Evolutionary conservation across 805 yeast species (phyloP), one percentile per base, ranked within the genome.

Genomic region (Cyberlindnera misumaiensis): DNA sequence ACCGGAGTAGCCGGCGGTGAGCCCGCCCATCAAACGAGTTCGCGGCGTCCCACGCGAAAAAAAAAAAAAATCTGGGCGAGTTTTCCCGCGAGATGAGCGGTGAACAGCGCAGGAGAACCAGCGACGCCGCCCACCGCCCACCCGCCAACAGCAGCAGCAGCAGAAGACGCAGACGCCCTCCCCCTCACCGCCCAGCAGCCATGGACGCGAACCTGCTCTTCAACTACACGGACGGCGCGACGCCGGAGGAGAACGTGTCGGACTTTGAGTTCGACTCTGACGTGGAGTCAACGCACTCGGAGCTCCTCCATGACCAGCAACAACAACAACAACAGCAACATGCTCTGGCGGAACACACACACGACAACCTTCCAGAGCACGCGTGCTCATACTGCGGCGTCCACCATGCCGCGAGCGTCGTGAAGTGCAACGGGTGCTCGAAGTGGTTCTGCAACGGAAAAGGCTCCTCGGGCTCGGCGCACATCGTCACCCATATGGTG

Each of bases 361-460:
- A 14, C 13, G 54, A 46, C 13, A 51, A 42, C 9, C 40, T 54
- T 3, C 55, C 73, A 0, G 67, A 64, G 10, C 65, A 70, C 43
- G 72, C 77, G 0, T 73, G 79, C 53, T 60, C 73, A 2, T 88
- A 88, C 59, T 88, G 97, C 63, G 93, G 88, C 2, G 67, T 85
- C 20, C 77, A 76, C 43, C 59, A 74, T 9, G 71, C 86, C 1
- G 58, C 73, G 5, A 70, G 81, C 34, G 83, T 87, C 11, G 83
- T 83, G 30, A 77, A 80, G 48, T 89, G 97, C 64, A 73, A 74
- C 42, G 67, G 70, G 5, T 89, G 96, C 60, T 61, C 75, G 48
- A 80, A 78, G 55, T 89, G 96, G 96, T 89, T 89, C 57, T 89
- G 97, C 65, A 89, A 89, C 56, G 73, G 84, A 11, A 75, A 76